Base-by-base conservation (phyloP, 1,139 yeast genomes). In the Kurtzmaniella quercitrusa region DNA sequence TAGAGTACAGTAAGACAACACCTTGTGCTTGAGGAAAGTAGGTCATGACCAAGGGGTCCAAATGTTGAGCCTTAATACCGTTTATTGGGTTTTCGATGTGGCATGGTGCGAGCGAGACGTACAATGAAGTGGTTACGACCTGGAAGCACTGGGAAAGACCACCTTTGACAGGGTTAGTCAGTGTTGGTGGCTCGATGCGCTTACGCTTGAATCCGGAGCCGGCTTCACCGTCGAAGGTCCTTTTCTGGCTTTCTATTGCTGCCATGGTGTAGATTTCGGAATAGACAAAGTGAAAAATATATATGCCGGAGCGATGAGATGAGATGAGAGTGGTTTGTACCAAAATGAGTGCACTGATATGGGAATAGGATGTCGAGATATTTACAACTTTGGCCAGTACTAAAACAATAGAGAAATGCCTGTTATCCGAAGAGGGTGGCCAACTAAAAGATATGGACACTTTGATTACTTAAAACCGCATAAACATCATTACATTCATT, bases 21-120 rank as follows among this genome's bases (percentile, higher is more conserved):
- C 98, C 98, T 38, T 79, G 77, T 2, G 84, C 85, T 35, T 80
- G 75, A 16, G 80, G 66, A 53, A 79, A 84, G 60, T 85, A 88
- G 39, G 85, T 81, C 96, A 93, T 88, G 33, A 93, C 69, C 63
- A 93, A 70, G 5, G 94, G 91, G 57, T 93, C 96, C 51, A 93
- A 68, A 65, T 93, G 98, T 66, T 91, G 97, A 34, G 82, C 73
- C 60, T 82, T 81, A 50, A 91, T 75, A 28, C 98, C 98, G 47
- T 79, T 79, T 26, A 82, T 60, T 5, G 96, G 95, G 41, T 76
- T 71, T 41, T 73, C 70, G 38, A 82, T 60, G 61, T 81, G 86
- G 47, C 80, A 69, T 42, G 98, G 98, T 9, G 98, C 96, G 44
- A 93, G 63, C 4, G 96, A 88, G 3, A 89, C 81, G 57, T 89